phyloP scores from a whole-genome alignment of 768 basidiomycete species.

The Astraeus odoratus region DNA sequence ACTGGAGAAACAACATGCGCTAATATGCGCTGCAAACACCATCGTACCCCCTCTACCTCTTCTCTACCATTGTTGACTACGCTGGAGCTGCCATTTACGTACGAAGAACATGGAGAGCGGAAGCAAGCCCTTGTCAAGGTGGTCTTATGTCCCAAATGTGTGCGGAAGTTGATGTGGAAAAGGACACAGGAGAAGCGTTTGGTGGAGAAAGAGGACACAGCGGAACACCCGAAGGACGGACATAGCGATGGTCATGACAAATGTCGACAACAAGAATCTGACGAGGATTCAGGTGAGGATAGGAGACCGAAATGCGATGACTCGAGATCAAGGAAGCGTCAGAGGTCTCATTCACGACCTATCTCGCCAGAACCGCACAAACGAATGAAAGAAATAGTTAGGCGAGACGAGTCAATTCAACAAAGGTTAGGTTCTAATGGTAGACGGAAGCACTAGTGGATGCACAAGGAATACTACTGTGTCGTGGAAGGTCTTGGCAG shows the following conservation, averaged over 20 bases:
- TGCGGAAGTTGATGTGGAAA: conserved; percentile 85
- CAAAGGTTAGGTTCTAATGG: too few species aligned
- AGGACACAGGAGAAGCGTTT: conserved; percentile 54
- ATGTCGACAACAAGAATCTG: background rate
- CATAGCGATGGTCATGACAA: background rate
- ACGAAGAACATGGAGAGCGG: conserved; percentile 66
- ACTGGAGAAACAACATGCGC: conserved; percentile 85
- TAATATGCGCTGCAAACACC: conserved; percentile 76
- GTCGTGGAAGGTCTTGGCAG: too few species aligned
- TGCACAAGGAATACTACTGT: too few species aligned
- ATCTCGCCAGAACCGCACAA: background rate
- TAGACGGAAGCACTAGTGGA: too few species aligned
- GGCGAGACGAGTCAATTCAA: too few species aligned
- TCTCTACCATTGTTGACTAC: conserved; percentile 47
- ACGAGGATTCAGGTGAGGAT: background rate
- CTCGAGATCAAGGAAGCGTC: background rate
- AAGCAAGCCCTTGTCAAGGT: conserved; percentile 89
- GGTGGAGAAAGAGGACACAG: conserved; percentile 4
- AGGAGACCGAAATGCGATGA: background rate
- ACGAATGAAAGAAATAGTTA: background rate
- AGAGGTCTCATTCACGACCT: background rate
- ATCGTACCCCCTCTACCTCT: conserved; percentile 32
- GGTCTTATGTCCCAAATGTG: conserved; percentile 73
- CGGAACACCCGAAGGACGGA: background rate
- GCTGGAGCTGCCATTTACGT: conserved; percentile 86